Base-by-base conservation (phyloP, 78 protist species). In the Cavenderia fasciculata region DNA sequence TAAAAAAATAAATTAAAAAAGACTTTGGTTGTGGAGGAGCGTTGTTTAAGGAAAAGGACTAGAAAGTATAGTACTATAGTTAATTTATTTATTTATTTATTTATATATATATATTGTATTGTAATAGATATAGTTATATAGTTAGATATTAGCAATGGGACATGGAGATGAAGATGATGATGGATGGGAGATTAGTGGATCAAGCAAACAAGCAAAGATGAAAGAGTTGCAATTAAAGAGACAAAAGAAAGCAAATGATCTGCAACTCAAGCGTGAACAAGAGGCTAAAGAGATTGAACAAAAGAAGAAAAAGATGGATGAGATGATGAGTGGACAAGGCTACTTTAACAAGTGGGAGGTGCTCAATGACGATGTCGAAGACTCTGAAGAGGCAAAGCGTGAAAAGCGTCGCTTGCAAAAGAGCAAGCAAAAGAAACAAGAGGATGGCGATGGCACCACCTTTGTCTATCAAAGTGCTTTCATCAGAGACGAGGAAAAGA, bases 241-340 rank as follows among this genome's bases (percentile, higher is more conserved):
- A 51, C 46, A 68, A 18, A 56, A 31, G 8, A 82, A 59, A 43
- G 65, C 59, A 12, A 10, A 33, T 25, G 89, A 82, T 11, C 38
- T 41, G 4, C 41, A 82, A 2, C 52, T 68, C 33, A 65, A 68
- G 29, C 43, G 89, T 46, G 77, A 82, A 4, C 40, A 14, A 19
- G 89, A 82, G 31, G 19, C 18, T 27, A 41, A 29, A 16, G 77
- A 82, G 44, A 49, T 68, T 41, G 56, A 82, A 33, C 59, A 52
- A 10, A 82, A 82, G 44, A 75, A 82, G 68, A 68, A 82, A 56
- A 65, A 57, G 43, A 82, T 82, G 25, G 51, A 70, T 12, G 71
- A 82, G 54, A 33, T 82, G 41, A 68, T 82, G 65, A 59, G 59
- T 11, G 21, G 23, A 21, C 47, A 47, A 56, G 14, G 23, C 27